Conservation (phyloP, 768 basidiomycete species). For the Lactarius psammicola region DNA sequence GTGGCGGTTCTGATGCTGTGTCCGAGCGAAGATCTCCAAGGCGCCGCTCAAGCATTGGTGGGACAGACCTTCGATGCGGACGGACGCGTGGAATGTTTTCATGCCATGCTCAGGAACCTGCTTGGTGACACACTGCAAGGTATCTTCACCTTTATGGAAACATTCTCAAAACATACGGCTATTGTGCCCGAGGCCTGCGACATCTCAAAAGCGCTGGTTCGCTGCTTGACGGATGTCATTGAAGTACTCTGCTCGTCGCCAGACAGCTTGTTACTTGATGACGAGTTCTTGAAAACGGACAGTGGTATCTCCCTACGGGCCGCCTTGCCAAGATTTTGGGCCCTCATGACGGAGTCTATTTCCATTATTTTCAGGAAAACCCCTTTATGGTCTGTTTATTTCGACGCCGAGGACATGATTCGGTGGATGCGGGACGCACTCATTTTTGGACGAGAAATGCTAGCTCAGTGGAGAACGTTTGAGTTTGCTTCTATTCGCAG, state of each 20-base stretch:
- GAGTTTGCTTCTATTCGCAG: constrained; percentile 59
- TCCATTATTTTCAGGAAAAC: constrained; percentile 84
- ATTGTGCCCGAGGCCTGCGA: constrained; percentile 81
- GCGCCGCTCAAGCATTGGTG: constrained; percentile 74
- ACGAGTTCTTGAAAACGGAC: constrained; percentile 47
- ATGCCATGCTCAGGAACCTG: constrained; percentile 66
- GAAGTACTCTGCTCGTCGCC: constrained; percentile 78
- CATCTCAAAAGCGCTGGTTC: constrained; percentile 86
- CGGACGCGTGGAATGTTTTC: constrained; percentile 83
- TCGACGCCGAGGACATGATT: constrained; percentile 82
- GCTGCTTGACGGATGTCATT: constrained; percentile 89
- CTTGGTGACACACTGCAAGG: constrained; percentile 69
- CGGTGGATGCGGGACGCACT: constrained; percentile 98
- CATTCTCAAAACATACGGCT: constrained; percentile 61
- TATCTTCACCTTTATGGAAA: constrained; percentile 62
- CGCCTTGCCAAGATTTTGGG: constrained; percentile 73
- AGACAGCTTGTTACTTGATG: constrained; percentile 65
- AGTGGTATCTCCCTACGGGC: constrained; percentile 49
- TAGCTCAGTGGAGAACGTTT: constrained; percentile 76
- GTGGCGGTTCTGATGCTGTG: constrained; percentile 75
- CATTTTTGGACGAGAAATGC: constrained; percentile 85
- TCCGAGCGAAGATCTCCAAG: constrained; percentile 71
- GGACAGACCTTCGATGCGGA: constrained; percentile 89
- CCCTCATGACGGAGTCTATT: constrained; percentile 73
- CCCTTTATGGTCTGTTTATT: constrained; percentile 76